Conservation (phyloP, 73 alveolate genomes). For the Paramecium sonneborni region DNA sequence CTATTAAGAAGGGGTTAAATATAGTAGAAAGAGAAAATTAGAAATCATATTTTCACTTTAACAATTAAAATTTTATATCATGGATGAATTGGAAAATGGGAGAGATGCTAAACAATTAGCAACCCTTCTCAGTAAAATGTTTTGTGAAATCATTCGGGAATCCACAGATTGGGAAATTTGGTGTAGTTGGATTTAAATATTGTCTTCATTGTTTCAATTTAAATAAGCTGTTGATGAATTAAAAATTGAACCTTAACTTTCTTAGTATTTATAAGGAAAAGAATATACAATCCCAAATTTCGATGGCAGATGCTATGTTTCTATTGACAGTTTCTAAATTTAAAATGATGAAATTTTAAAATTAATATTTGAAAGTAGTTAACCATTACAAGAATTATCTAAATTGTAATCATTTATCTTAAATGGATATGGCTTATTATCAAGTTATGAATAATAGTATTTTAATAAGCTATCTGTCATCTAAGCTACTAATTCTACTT, state of each 20-base stretch:
- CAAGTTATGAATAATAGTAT: background rate
- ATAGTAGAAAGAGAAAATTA: background rate
- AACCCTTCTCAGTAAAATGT: background rate
- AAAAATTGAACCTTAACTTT: background rate
- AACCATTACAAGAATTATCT: background rate
- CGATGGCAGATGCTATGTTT: background rate
- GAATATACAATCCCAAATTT: background rate
- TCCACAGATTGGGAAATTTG: slow-evolving; percentile 40
- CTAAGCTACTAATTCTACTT: background rate
- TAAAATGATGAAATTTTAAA: background rate
- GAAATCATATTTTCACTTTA: background rate
- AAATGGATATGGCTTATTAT: background rate
- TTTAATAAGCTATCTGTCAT: background rate
- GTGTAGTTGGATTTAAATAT: background rate
- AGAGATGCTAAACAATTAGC: background rate
- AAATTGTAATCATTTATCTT: background rate
- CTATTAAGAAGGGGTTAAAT: background rate
- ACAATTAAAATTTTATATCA: background rate
- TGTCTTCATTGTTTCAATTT: background rate
- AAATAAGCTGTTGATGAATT: background rate
- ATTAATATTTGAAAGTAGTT: background rate
- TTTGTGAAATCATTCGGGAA: background rate
- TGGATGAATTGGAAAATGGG: background rate
- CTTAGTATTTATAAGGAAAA: background rate
- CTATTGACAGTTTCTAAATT: background rate